Base-by-base conservation (phyloP, 139 green algal species). In the Tetradesmus obliquus region DNA sequence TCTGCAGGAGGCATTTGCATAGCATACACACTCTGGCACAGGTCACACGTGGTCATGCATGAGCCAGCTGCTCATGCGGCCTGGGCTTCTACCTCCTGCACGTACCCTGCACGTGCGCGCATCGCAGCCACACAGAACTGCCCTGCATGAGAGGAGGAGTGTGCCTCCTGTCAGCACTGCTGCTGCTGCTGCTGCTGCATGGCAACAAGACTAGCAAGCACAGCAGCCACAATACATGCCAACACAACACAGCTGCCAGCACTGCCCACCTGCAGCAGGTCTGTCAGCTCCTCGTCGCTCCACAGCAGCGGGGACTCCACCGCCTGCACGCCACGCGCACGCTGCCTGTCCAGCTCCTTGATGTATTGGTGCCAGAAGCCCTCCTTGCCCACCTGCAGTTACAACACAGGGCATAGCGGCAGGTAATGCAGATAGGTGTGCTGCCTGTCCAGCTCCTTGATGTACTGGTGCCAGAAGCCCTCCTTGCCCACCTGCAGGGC, bases 261-360 rank as follows among this genome's bases (percentile, higher is more conserved):
- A 13, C 57, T 66, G 57, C 60, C 2, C 60, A 71, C 9, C 60
- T 71, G 74, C 86, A 97, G 91, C 45, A 97, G 93, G 22, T 93
- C 72, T 1, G 95, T 92, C 5, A 97, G 92, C 95, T 99, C 94
- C 13, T 95, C 90, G 5, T 96, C 90, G 12, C 92, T 94, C 97
- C 97, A 99, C 81, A 99, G 93, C 76, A 99, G 93, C 3, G 97
- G 97, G 3, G 93, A 96, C 91, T 98, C 97, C 84, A 97, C 97
- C 5, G 95, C 95, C 95, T 95, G 94, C 13, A 92, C 92, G 2
- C 96, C 95, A 55, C 95, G 93, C 13, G 92, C 97, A n/a, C 95
- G 91, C 93, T 97, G 95, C 62, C 95, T 93, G 94, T 99, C 97
- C 54, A 99, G 93, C 93, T 99, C 97, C 91, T 97, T 96, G 91